These are phyloP conservation scores for Stephania cephalantha DNA, from an alignment of 164 flowering plant species.

Conservation along the genomic window DNA sequence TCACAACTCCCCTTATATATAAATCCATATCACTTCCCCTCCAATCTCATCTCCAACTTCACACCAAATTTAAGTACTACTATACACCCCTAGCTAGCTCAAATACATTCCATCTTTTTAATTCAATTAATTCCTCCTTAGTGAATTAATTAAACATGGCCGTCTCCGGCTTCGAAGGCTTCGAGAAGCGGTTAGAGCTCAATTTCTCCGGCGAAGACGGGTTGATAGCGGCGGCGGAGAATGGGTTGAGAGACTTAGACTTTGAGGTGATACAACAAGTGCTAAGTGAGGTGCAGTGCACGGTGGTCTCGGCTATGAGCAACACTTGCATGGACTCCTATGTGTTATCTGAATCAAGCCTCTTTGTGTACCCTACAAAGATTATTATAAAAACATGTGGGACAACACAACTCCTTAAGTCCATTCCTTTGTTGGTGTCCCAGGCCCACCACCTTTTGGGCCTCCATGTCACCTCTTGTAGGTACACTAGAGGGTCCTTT, in stretches of 20 bases:
- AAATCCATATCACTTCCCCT: slow-evolving; percentile 20
- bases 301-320: slow-evolving; percentile 64
- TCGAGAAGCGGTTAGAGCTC: slow-evolving; percentile 84
- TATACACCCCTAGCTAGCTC: background rate
- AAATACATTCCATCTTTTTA: slow-evolving; percentile 10
- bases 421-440: slow-evolving; percentile 52
- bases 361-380: slow-evolving; percentile 70
- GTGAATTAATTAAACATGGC: slow-evolving; percentile 43
- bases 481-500: slow-evolving; percentile 84
- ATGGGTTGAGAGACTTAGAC: slow-evolving; percentile 49
- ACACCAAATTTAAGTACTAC: slow-evolving; percentile 4
- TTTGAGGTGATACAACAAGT: slow-evolving; percentile 41
- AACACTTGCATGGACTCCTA: slow-evolving; percentile 62
- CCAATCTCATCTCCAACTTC: slow-evolving; percentile 11
- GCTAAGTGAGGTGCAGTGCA: slow-evolving; percentile 62
- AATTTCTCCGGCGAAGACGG: slow-evolving; percentile 60
- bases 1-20: slow-evolving; percentile 1
- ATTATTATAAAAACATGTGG: slow-evolving; percentile 89
- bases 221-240: background rate
- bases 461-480: slow-evolving; percentile 38
- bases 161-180: slow-evolving; percentile 77
- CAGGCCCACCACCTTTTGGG: slow-evolving; percentile 43
- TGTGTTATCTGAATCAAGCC: slow-evolving; percentile 75
- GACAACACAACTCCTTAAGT: slow-evolving; percentile 76
- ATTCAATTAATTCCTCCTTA: too few species aligned